These are phyloP conservation scores for Trichoderma sp. DNA, from an alignment of 2,329 filamentous ascomycete genomes.

Conservation along the genomic window DNA sequence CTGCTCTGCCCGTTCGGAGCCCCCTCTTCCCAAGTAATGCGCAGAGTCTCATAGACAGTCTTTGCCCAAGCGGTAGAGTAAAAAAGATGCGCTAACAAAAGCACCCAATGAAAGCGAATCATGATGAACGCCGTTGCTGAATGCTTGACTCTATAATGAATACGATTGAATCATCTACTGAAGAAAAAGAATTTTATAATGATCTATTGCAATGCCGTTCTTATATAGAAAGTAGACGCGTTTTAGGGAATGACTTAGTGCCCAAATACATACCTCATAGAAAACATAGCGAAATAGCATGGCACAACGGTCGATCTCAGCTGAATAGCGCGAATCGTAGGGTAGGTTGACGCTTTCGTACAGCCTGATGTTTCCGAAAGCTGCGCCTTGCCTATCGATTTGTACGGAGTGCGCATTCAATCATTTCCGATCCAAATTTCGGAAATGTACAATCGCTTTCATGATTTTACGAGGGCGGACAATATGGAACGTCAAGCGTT, in stretches of 20 bases:
- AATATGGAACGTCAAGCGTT: not conserved
- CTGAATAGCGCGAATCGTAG: not conserved
- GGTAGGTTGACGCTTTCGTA: not conserved
- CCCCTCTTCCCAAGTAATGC: slow-evolving; percentile 29
- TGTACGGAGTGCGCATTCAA: not conserved
- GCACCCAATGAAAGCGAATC: not conserved
- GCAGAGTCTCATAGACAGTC: slow-evolving; percentile 10
- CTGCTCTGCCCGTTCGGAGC: slow-evolving; percentile 29
- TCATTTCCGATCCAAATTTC: not conserved
- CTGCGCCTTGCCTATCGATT: not conserved
- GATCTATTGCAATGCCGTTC: not conserved
- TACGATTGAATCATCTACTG: not conserved
- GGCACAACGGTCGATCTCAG: not conserved
- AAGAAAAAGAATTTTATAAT: not conserved
- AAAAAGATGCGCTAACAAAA: not conserved
- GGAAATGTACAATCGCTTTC: no score
- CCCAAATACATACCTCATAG: not conserved
- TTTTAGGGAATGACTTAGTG: not conserved
- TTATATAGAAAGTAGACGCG: not conserved
- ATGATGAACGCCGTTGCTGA: not conserved
- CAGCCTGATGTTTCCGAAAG: not conserved
- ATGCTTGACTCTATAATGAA: not conserved
- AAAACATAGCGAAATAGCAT: not conserved
- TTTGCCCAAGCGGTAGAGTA: slow-evolving; percentile 1
- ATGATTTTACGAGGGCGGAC: not conserved